These are phyloP conservation scores for Pascua guehoae DNA, from an alignment of 1,284 basidiomycete genomes.

Conservation along the genomic window DNA sequence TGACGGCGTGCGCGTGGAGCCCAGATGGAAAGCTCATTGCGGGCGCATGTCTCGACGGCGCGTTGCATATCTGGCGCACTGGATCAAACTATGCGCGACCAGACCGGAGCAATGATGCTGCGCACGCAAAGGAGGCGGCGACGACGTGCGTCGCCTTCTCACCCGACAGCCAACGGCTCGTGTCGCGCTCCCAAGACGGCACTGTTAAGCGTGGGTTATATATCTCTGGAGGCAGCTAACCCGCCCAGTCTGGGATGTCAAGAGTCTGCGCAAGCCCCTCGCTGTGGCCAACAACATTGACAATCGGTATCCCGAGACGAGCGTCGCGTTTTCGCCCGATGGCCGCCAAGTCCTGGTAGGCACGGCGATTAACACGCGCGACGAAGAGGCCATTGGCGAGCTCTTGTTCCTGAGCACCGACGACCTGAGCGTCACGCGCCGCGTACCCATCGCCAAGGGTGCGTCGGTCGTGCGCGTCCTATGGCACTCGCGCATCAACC, in stretches of 20 bases:
- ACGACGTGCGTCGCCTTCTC: constrained; percentile 81
- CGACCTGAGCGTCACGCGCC: constrained; percentile 60
- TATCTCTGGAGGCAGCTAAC: constrained; percentile 1
- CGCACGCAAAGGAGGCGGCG: constrained; percentile 76
- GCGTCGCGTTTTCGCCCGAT: constrained; percentile 89
- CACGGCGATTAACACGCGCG: constrained; percentile 56
- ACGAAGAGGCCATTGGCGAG: constrained; percentile 58
- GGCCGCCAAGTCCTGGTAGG: constrained; percentile 83
- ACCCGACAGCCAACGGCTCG: constrained; percentile 72
- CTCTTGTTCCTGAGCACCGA: constrained; percentile 70
- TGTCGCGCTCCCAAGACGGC: constrained; percentile 86
- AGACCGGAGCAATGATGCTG: constrained; percentile 74
- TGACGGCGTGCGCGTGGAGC: constrained; percentile 81
- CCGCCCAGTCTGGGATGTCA: constrained; percentile 82
- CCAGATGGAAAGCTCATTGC: constrained; percentile 79
- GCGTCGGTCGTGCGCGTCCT: constrained; percentile 75
- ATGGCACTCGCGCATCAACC: constrained; percentile 98
- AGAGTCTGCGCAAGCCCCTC: constrained; percentile 81
- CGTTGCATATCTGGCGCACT: constrained; percentile 89
- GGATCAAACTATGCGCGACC: constrained; percentile 87
- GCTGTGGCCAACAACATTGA: constrained; percentile 60
- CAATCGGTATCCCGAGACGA: constrained; percentile 85
- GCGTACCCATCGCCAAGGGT: constrained; percentile 62
- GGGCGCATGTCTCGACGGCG: constrained; percentile 83
- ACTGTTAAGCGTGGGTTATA: constrained; percentile 81